phyloP scores from a whole-genome alignment of 768 basidiomycete genomes.

The Suillus subluteus region DNA sequence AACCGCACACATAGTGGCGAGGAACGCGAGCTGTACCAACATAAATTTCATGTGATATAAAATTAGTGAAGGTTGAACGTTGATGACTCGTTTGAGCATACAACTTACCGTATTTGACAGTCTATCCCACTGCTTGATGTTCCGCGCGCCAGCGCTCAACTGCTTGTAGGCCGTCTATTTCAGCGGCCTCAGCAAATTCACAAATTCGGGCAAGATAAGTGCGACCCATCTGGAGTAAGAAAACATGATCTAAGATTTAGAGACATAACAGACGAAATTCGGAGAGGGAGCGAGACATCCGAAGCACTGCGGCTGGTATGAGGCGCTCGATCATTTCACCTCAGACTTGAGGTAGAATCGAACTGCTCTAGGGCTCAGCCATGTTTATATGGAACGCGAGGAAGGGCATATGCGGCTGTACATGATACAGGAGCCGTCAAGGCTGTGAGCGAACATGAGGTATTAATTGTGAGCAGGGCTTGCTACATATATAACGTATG shows the following conservation, averaged over 20 bases:
- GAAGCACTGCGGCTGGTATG: neutral
- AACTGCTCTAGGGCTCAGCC: neutral
- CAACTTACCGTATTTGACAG: neutral
- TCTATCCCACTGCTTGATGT: slow-evolving; percentile 5
- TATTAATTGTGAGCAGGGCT: neutral
- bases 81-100: neutral
- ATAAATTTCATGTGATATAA: neutral
- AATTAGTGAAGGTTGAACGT: neutral
- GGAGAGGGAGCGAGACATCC: neutral
- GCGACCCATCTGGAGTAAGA: neutral
- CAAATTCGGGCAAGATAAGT: neutral
- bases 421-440: neutral
- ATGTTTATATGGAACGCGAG: neutral
- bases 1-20: neutral
- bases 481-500: neutral
- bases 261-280: neutral
- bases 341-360: neutral
- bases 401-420: neutral
- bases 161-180: neutral
- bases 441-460: slow-evolving; percentile 1
- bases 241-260: neutral
- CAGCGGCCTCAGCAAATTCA: neutral
- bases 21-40: neutral
- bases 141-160: neutral
- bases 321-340: neutral